Evolutionary conservation across 1,284 basidiomycete genomes (phyloP), one percentile per base, ranked within the genome.

Genomic region (Marasmius fiardii): DNA sequence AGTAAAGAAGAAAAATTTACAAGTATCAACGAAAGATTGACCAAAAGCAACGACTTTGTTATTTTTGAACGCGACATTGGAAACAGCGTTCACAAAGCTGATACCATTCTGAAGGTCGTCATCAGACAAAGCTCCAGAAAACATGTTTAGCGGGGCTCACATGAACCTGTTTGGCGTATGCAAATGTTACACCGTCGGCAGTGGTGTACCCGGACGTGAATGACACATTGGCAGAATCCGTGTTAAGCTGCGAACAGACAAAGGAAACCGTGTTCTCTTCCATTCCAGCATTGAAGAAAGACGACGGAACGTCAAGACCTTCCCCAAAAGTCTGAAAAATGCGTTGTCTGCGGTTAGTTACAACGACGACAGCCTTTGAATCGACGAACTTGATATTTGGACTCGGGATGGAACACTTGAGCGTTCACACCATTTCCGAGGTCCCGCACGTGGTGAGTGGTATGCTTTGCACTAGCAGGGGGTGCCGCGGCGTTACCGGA

Each of bases 401-500:
- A 1, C 5, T n/a, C 8, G 7, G 47, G 47, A 26, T 49, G 47
- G 16, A 31, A 49, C 1, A 18, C 12, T 20, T 31, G 6, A 26
- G 33, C 47, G 14, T 26, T 31, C 26, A 49, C 24, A n/a, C 24
- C 47, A 33, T 31, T 26, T 4, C 28, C 47, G 18, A 49, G 24
- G 47, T 33, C 28, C 47, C 47, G 12, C 6, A 49, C 47, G 6
- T 26, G 47, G 14, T 49, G 47, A 49, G 47, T 58, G 12, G 44
- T 12, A 34, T 54, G 53, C n/a, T 54, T 58, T 11, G 21, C 3
- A 33, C n/a, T 39, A 6, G 43, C 24, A 24, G 57, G 60, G 39
- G 44, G 61, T 8, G 65, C 63, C 1, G 59, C 48, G 24, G 60
- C 64, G 20, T 37, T 39, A 21, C 57, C 35, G 26, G 56, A 28